phyloP scores from a whole-genome alignment of 768 basidiomycete genomes.

The Naganishia randhawae region DNA sequence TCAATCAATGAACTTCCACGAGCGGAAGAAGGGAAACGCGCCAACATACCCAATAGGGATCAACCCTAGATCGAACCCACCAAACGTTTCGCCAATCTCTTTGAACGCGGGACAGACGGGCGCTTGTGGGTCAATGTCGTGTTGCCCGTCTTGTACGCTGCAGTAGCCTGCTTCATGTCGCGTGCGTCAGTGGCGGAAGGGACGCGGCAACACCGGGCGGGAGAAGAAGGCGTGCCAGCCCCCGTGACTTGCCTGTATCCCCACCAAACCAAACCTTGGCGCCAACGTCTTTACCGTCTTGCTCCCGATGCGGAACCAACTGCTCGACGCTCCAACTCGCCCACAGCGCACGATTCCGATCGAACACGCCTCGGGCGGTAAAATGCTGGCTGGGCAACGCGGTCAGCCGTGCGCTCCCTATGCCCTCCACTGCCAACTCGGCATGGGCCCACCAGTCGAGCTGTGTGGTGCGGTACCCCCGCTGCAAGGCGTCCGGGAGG shows the following conservation, averaged over 20 bases:
- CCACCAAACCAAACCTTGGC: slow-evolving; percentile 58
- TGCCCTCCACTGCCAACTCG: slow-evolving; percentile 38
- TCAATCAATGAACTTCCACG: too few species aligned
- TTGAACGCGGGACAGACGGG: slow-evolving; percentile 68
- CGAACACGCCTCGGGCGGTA: slow-evolving; percentile 56
- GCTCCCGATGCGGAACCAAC: neutral
- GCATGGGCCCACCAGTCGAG: slow-evolving; percentile 66
- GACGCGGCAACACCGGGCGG: neutral
- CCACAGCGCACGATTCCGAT: slow-evolving; percentile 64
- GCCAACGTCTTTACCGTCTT: slow-evolving; percentile 22
- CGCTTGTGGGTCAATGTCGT: slow-evolving; percentile 42
- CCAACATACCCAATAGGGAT: slow-evolving; percentile 59
- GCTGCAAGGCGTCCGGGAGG: slow-evolving; percentile 52
- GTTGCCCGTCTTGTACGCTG: slow-evolving; percentile 36
- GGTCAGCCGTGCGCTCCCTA: slow-evolving; percentile 39
- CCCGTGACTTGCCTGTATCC: slow-evolving; percentile 64
- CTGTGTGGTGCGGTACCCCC: slow-evolving; percentile 53
- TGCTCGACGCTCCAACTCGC: slow-evolving; percentile 62
- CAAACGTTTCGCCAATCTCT: slow-evolving; percentile 64
- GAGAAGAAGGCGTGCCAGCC: neutral
- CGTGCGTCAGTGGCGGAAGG: neutral
- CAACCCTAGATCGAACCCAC: slow-evolving; percentile 65
- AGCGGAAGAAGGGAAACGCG: too few species aligned
- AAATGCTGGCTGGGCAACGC: slow-evolving; percentile 62
- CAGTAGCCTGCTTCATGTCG: slow-evolving; percentile 47